Evolutionary conservation across 805 yeast species (phyloP).

Genomic region (Candida coquimbonensis): DNA sequence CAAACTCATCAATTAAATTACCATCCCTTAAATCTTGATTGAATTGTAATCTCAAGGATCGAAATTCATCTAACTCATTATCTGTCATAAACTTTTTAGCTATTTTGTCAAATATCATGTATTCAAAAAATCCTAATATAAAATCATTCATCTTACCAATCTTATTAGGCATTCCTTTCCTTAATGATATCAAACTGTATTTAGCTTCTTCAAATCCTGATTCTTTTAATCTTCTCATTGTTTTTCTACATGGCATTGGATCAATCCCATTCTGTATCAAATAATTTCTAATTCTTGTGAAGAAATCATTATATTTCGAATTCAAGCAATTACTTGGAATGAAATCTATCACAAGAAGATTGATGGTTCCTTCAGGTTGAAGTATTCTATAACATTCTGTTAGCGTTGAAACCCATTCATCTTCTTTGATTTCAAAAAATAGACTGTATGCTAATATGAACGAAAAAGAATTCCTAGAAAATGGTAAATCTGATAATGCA

Average conservation of each 20-base stretch:
- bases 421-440: constrained; percentile 12
- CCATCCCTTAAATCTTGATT: constrained; percentile 16
- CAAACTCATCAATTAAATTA: constrained; percentile 14
- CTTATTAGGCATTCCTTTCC: constrained; percentile 15
- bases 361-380: constrained; percentile 13
- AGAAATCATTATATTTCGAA: constrained; percentile 9
- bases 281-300: constrained; percentile 7
- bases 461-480: constrained; percentile 14
- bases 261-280: constrained; percentile 15
- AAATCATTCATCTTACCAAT: constrained; percentile 22
- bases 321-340: constrained; percentile 15
- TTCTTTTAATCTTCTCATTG: constrained; percentile 11
- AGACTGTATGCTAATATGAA: constrained; percentile 16
- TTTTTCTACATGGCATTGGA: constrained; percentile 20
- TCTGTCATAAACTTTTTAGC: constrained; percentile 10
- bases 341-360: constrained; percentile 18
- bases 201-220: constrained; percentile 17
- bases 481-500: constrained; percentile 14
- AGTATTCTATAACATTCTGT: constrained; percentile 15
- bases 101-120: constrained; percentile 11
- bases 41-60: constrained; percentile 13
- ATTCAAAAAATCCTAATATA: constrained; percentile 16
- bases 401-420: constrained; percentile 19
- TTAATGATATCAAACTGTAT: constrained; percentile 17
- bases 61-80: constrained; percentile 13